phyloP scores from a whole-genome alignment of 768 basidiomycete species.

The Termitomyces sp. region DNA sequence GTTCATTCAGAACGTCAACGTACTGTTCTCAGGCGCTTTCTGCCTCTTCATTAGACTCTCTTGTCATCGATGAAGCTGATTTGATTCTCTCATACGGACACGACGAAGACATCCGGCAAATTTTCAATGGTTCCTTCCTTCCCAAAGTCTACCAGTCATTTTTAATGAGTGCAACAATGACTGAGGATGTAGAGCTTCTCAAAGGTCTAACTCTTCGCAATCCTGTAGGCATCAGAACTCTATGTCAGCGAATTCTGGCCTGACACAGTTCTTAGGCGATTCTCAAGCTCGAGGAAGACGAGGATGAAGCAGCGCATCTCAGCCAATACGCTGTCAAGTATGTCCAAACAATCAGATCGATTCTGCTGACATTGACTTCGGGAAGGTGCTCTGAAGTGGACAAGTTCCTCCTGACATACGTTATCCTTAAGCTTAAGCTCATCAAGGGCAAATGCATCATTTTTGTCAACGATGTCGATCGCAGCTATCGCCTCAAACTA shows the following conservation, averaged over 20 bases:
- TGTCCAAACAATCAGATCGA: constrained; percentile 12
- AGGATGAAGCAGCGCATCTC: constrained; percentile 74
- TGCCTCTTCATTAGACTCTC: constrained; percentile 64
- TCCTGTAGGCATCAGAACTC: constrained; percentile 52
- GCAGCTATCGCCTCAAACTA: constrained; percentile 93
- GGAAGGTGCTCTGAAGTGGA: constrained; percentile 85
- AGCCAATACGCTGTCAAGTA: constrained; percentile 84
- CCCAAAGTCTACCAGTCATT: constrained; percentile 87
- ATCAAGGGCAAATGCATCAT: constrained; percentile 95
- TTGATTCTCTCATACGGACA: constrained; percentile 96
- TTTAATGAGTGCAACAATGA: constrained; percentile 97
- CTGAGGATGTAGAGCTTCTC: constrained; percentile 87
- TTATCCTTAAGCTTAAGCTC: constrained; percentile 93
- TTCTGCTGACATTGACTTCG: neutral
- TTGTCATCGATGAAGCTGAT: constrained; percentile 98
- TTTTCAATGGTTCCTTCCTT: constrained; percentile 61
- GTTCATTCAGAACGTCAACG: neutral
- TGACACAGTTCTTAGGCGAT: constrained; percentile 50
- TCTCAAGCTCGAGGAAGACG: constrained; percentile 81
- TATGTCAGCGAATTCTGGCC: neutral
- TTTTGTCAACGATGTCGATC: constrained; percentile 94
- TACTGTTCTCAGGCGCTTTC: constrained; percentile 46
- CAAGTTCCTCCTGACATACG: constrained; percentile 95
- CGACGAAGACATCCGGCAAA: constrained; percentile 78
- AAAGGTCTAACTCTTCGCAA: constrained; percentile 85